A percentile compares a stretch with the other conserved stretches of the same genome.
phyloP scores from a whole-genome alignment of 257 asterid species.

The Nicotiana obtusifolia region DNA sequence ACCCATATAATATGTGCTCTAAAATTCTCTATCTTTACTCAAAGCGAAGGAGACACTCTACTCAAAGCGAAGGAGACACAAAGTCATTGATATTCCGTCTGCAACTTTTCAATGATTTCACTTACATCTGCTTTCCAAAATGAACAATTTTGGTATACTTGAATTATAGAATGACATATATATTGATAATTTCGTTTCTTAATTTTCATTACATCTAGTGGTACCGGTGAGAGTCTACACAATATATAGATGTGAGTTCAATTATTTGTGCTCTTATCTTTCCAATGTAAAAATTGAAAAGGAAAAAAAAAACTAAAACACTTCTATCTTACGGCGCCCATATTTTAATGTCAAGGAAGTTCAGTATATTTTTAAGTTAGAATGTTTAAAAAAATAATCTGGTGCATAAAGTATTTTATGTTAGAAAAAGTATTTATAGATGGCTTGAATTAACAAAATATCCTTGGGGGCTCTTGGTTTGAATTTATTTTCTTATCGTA shows the following conservation, averaged over 20 bases:
- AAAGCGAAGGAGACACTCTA: not conserved
- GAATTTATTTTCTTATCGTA: not conserved
- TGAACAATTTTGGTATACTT: not conserved
- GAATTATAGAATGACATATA: not conserved
- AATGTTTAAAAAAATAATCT: not conserved
- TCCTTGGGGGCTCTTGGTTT: not conserved
- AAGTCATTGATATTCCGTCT: not conserved
- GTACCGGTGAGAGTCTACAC: too few relatives aligned
- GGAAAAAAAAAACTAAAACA: too few relatives aligned
- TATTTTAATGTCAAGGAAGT: not conserved
- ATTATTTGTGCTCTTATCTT: too few relatives aligned
- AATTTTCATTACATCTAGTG: too few relatives aligned
- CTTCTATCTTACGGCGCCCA: too few relatives aligned
- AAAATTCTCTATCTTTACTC: slow-evolving; percentile 4
- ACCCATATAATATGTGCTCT: not conserved
- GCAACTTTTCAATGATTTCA: not conserved
- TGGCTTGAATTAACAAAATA: not conserved
- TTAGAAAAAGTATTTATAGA: too few relatives aligned
- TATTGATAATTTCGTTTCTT: too few relatives aligned
- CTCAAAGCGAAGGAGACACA: not conserved
- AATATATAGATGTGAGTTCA: too few relatives aligned
- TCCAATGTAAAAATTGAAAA: too few relatives aligned
- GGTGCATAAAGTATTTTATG: too few relatives aligned
- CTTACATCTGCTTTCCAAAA: not conserved
- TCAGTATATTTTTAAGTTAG: not conserved